Conservation (phyloP, 2,329 filamentous ascomycete species). For the Penicillium concentricum region DNA sequence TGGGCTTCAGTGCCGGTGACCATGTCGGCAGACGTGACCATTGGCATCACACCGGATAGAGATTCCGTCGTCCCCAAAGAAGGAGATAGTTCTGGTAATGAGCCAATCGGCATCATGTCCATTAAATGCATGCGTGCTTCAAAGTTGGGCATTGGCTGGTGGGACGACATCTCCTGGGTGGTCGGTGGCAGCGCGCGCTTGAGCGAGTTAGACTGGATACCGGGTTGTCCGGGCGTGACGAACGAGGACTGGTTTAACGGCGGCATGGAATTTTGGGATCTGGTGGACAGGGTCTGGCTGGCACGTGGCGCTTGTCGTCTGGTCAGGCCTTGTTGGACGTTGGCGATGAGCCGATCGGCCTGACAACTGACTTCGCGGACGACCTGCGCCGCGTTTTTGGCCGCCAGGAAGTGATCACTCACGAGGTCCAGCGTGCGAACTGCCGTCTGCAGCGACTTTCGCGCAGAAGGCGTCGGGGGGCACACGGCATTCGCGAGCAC, state of each 20-base stretch:
- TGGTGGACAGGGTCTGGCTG: not conserved
- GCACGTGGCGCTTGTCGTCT: not conserved
- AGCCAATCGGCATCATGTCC: not conserved
- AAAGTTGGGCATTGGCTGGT: not conserved
- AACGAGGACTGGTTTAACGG: too few species aligned
- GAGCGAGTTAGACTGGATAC: not conserved
- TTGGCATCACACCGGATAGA: not conserved
- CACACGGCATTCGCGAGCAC: constrained; percentile 19
- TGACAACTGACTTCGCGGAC: not conserved
- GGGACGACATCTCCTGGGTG: not conserved
- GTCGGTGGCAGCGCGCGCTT: not conserved
- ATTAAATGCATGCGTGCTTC: not conserved
- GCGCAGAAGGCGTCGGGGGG: constrained; percentile 27
- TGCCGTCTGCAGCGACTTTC: constrained; percentile 35
- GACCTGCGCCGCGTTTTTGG: constrained; percentile 16
- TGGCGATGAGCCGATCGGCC: not conserved
- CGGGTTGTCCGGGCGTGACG: not conserved
- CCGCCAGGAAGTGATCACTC: constrained; percentile 35
- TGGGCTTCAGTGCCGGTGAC: not conserved
- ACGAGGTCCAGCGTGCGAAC: constrained; percentile 40
- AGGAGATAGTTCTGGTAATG: not conserved
- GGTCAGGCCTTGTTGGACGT: not conserved
- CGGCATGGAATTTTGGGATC: not conserved
- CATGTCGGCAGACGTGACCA: not conserved
- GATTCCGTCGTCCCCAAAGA: not conserved